Evolutionary conservation across 1,284 basidiomycete genomes (phyloP).

Genomic region (Apiotrichum mycotoxinovorans): DNA sequence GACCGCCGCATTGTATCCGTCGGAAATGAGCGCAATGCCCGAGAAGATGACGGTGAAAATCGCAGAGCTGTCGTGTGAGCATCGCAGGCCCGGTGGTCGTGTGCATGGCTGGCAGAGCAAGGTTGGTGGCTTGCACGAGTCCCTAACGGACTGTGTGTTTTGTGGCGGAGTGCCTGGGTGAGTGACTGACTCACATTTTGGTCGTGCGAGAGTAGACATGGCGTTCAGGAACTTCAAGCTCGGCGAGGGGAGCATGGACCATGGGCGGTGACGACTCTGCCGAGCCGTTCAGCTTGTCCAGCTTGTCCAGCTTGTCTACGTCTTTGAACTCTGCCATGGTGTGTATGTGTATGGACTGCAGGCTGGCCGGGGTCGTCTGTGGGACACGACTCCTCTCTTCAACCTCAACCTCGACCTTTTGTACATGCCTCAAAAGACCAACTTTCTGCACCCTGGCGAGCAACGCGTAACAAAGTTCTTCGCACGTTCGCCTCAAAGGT

Average conservation of each 20-base stretch:
- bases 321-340: not conserved
- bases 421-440: too few species aligned
- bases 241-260: conserved; percentile 6
- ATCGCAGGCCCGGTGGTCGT: too few species aligned
- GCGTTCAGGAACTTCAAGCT: conserved; percentile 11
- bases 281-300: conserved; percentile 1
- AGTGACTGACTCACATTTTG: conserved; percentile 7
- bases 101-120: too few species aligned
- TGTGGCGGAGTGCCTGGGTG: conserved; percentile 4
- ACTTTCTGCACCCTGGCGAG: too few species aligned
- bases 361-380: not conserved
- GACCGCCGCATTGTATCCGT: conserved; percentile 34
- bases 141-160: conserved; percentile 5
- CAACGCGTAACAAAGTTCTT: too few species aligned
- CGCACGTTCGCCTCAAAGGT: too few species aligned
- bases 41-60: conserved; percentile 22
- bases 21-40: conserved; percentile 29
- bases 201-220: conserved; percentile 14
- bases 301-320: too few species aligned
- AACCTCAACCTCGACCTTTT: too few species aligned
- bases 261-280: not conserved
- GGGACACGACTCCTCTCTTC: not conserved
- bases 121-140: not conserved
- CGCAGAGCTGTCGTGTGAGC: conserved; percentile 7
- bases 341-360: too few species aligned